Percentiles rank a stretch among this genome's conserved stretches.
Conservation (phyloP, 2,329 filamentous ascomycete species). For the Aspergillus awamori region DNA sequence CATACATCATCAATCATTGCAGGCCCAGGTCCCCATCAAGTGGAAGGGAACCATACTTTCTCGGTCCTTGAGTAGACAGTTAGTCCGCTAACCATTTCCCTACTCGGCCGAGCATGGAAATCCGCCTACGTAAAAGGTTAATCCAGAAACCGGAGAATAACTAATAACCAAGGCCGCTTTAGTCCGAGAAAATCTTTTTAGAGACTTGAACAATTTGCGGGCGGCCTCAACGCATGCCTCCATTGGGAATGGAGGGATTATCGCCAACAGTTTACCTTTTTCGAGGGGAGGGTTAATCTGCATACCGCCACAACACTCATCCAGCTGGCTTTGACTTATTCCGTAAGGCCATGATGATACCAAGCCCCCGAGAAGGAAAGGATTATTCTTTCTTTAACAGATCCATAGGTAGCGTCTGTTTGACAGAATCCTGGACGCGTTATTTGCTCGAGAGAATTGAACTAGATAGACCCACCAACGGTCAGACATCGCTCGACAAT, state of each 20-base stretch:
- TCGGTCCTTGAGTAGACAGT: not conserved
- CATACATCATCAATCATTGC: not conserved
- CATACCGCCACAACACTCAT: conserved; percentile 1
- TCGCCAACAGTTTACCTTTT: conserved; percentile 4
- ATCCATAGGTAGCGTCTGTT: not conserved
- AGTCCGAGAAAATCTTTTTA: too few relatives aligned
- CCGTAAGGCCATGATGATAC: not conserved
- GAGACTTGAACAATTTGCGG: not conserved
- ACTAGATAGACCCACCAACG: conserved; percentile 16
- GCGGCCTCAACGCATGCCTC: not conserved
- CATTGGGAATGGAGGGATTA: not conserved
- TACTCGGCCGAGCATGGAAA: not conserved
- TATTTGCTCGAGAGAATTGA: conserved; percentile 3
- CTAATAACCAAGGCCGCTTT: too few relatives aligned
- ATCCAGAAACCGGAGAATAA: not conserved
- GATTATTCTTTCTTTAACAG: not conserved
- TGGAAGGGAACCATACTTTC: conserved; percentile 4
- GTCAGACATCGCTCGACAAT: conserved; percentile 9
- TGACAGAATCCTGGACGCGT: conserved; percentile 2
- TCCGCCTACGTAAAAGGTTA: not conserved
- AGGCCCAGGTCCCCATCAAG: too few relatives aligned
- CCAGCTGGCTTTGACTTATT: not conserved
- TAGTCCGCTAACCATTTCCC: not conserved
- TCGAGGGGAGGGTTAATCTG: not conserved
- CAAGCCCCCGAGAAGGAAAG: not conserved